Base-by-base conservation (phyloP, 192 early-diverging fungal genomes). In the Coemansia sp. region DNA sequence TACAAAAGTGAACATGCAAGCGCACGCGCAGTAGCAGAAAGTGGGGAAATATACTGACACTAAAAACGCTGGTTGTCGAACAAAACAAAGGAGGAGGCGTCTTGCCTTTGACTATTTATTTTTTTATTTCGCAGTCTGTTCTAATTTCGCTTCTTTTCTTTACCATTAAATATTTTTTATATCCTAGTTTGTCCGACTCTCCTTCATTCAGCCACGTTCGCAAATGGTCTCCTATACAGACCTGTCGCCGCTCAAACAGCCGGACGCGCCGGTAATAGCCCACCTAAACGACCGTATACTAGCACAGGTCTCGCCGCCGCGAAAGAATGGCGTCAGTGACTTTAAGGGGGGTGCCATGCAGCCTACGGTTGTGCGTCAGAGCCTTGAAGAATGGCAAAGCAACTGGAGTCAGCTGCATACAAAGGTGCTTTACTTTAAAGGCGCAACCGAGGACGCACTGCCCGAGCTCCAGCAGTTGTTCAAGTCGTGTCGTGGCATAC, bases 161-260 rank as follows among this genome's bases (percentile, higher is more conserved):
- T 52, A 57, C 59, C 37, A 32, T 19, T 18, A 12, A 32, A 14
- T 41, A 41, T 1, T 41, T 41, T 41, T 41, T 41, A 16, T 41
- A 29, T 29, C 27, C 27, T 29, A 29, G 27, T 41, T 41, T 41
- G 39, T 2, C 14, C 12, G 39, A 41, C 39, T 41, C 39, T 41
- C 39, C 39, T 41, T 41, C 39, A 41, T 41, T 41, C 39, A 41
- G 39, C 39, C 39, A 16, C 39, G 14, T 16, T 41, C 14, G 14
- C 23, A 24, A 26, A 79, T 79, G 76, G 76, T 79, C 43, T 79
- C 76, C 14, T 79, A 79, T 39, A 72, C 76, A 22, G 76, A 79
- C 45, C 66, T 79, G 71, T 70, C 67, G 61, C 67, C 76, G 14
- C 43, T 73, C 20, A 79, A 79, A 43, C 71, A 79, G 68, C 71